phyloP scores from a whole-genome alignment of 768 basidiomycete species.

The Mycena leptocephala region DNA sequence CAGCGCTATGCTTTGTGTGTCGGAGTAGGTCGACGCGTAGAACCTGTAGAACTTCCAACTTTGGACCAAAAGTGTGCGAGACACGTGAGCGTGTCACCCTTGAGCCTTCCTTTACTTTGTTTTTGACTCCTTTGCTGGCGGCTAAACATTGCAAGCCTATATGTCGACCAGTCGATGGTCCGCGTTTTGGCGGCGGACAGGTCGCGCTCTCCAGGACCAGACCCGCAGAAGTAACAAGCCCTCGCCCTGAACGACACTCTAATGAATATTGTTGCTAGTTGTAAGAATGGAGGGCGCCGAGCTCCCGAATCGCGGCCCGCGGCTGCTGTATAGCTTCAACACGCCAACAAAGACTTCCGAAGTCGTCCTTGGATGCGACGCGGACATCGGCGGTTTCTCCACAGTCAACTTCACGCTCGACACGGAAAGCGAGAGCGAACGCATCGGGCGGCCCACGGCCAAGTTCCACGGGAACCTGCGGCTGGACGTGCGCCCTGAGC shows the following conservation, averaged over 20 bases:
- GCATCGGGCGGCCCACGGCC: constrained; percentile 67
- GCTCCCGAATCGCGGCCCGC: constrained; percentile 71
- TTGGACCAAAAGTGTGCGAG: background rate
- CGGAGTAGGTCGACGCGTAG: background rate
- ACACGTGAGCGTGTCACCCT: constrained; percentile 9
- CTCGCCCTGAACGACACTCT: background rate
- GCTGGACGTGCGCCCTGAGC: constrained; percentile 76
- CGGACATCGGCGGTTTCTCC: constrained; percentile 90
- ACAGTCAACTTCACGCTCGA: constrained; percentile 85
- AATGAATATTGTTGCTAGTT: constrained; percentile 58
- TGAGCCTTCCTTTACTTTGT: too few species aligned
- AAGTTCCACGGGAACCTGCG: constrained; percentile 89
- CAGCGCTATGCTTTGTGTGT: background rate
- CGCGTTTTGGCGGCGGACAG: constrained; percentile 32
- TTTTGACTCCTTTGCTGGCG: too few species aligned
- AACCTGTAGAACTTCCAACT: background rate
- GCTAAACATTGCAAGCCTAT: too few species aligned
- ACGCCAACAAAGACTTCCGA: constrained; percentile 69
- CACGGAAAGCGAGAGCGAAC: constrained; percentile 60
- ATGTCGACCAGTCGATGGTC: constrained; percentile 34
- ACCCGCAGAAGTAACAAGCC: constrained; percentile 18
- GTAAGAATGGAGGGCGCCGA: constrained; percentile 86
- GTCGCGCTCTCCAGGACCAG: constrained; percentile 21
- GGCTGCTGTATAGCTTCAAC: constrained; percentile 78
- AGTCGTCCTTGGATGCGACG: constrained; percentile 89